Base-by-base conservation (phyloP, 2,329 filamentous ascomycete genomes). In the Aspergillus sp. region DNA sequence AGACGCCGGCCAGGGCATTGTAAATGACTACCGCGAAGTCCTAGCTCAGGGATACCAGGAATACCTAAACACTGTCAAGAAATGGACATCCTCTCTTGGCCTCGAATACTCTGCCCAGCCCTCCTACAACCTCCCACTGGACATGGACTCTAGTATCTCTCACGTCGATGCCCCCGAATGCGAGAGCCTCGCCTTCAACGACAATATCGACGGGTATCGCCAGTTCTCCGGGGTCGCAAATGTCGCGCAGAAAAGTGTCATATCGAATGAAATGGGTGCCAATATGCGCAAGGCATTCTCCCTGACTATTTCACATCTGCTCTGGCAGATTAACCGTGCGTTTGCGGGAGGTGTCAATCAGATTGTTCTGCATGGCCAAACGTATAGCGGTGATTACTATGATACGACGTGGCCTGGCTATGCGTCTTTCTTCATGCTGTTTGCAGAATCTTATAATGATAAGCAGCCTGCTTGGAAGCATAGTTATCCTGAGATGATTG, bases 321-420 rank as follows among this genome's bases (percentile, higher is more conserved):
- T 77, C 4, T 74, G 66, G 55, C 61, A 71, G n/a, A 62, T 76
- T 9, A 77, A 78, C 38, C 67, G 71, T 5, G 72, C 75, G 0
- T 64, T 77, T 43, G 72, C 73, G 1, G 79, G 72, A 3, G 74
- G 73, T 1, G 67, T 81, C 17, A 81, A 78, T 41, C 71, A 76
- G 42, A 64, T 77, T 38, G 72, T 82, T 4, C 62, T 81, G 7
- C 80, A 83, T 57, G 80, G 79, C 0, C 68, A 68, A 45, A 64
- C 77, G 0, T 79, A 76, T 49, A 71, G 71, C 0, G 75, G 74
- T 2, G 61, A 73, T 5, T 81, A 81, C 53, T 64, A 64, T 0
- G 74, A 77, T 48, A 81, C 80, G 0, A 81, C 80, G 0, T 83
- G 80, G 80, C 80, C 80, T 0, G 77, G 76, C 0, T 80, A 74